These are phyloP conservation scores for Liquidambar formosana DNA, from an alignment of 164 flowering plant genomes.

Conservation along the genomic window DNA sequence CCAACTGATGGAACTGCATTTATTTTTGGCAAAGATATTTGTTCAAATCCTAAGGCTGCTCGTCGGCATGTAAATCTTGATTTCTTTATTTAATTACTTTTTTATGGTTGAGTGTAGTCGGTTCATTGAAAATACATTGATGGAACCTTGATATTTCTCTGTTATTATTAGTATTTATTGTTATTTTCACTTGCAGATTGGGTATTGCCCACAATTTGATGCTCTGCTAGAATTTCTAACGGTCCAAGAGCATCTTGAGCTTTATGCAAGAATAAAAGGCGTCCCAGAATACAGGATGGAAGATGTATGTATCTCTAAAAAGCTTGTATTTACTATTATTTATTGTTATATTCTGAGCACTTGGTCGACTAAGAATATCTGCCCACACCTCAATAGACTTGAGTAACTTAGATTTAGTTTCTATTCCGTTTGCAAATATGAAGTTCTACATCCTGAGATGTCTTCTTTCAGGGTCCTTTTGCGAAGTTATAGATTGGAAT, in stretches of 20 bases:
- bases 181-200: slow-evolving; percentile 55
- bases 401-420: not conserved
- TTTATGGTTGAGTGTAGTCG: not conserved
- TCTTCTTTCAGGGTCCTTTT: not conserved
- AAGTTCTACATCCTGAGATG: not conserved
- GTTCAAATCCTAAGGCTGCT: slow-evolving; percentile 79
- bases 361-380: not conserved
- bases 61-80: slow-evolving; percentile 68
- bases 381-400: not conserved
- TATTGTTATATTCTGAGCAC: not conserved
- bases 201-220: slow-evolving; percentile 98
- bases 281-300: slow-evolving; percentile 63
- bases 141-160: slow-evolving; percentile 4
- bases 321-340: not conserved
- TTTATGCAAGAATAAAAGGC: slow-evolving; percentile 94
- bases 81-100: not conserved
- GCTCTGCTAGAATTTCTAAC: slow-evolving; percentile 81
- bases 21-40: slow-evolving; percentile 84
- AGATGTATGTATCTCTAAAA: slow-evolving; percentile 48
- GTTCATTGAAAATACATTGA: slow-evolving; percentile 2
- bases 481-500: not conserved
- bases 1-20: slow-evolving; percentile 91
- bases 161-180: not conserved
- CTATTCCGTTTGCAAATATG: not conserved
- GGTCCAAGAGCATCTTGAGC: slow-evolving; percentile 92